Base-by-base conservation (phyloP, 768 basidiomycete genomes). In the Rhodosporidiobolus odoratus region DNA sequence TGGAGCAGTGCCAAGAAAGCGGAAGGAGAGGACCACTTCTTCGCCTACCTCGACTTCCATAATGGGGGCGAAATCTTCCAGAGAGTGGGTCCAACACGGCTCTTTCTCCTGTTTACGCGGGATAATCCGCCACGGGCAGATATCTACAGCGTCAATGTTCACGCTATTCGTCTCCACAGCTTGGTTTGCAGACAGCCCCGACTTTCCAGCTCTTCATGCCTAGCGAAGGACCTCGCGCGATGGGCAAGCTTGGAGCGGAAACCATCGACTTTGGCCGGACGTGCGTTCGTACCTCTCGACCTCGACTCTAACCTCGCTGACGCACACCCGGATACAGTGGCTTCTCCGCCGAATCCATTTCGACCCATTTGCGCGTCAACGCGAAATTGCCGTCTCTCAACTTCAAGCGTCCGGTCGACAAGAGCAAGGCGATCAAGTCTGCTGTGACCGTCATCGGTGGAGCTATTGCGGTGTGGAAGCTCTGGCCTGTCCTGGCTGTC, bases 1-100 rank as follows among this genome's bases (percentile, higher is more conserved):
- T 74, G 69, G 58, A 83, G 82, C 21, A 84, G 84, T 15, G 80
- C 89, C 13, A 75, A 83, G 65, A 82, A 82, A 30, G 15, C 1
- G 5, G 81, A 89, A n/a, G 85, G 88, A 50, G 84, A 91, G 78
- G 82, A 83, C 65, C 94, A 97, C 80, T 94, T 97, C 85, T 99
- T 98, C 77, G 96, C 87, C 15, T 88, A 87, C 19, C 79, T 92
- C 38, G 96, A 99, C 80, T 98, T 96, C 78, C 86, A 90, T 76
- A 83, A 89, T 45, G 88, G 86, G 13, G 83, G 86, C 64, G 79
- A 82, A 2, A 84, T 92, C 53, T 99, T 95, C 82, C 87, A 90
- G 81, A 87, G 86, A 83, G 93, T 91, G 61, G 35, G 78, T 69
- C 19, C n/a, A n/a, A n/a, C n/a, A 17, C 30, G n/a, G 7, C 17